Base-by-base conservation (phyloP, 1,139 yeast genomes). In the Suhomyces maxii region DNA sequence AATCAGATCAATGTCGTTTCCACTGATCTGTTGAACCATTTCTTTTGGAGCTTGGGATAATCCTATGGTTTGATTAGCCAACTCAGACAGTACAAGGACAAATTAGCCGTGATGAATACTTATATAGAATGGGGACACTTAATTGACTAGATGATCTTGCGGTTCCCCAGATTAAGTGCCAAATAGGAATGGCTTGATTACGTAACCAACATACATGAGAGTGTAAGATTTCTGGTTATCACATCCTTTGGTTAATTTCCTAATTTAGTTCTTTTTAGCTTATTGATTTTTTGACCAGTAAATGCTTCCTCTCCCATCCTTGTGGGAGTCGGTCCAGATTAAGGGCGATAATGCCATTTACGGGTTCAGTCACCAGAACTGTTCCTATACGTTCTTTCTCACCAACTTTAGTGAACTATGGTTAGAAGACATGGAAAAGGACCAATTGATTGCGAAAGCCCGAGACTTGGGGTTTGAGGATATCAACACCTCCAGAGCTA, bases 391-490 rank as follows among this genome's bases (percentile, higher is more conserved):
- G 2, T 43, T 69, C n/a, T 65, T 59, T 39, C 42, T 67, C 32
- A 67, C 68, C 32, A 58, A 70, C 52, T 60, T 68, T 48, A 48
- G 39, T 10, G 44, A 51, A 25, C 67, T 68, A 13, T 71, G 73
- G 73, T 36, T 51, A 6, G 70, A 69, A 46, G 45, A 40, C 26
- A 53, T 63, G 11, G 40, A 48, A n/a, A 48, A 42, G 13, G 45
- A 46, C 4, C 51, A 54, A 18, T 45, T 69, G 9, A 41, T 54
- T 6, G 31, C 41, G 8, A 53, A 52, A 34, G 69, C 73, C 2
- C 40, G 42, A 7, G 33, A 41, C 7, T 49, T 53, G 36, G 73
- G 73, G 3, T 52, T 68, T 23, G 67, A 65, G 36, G 69, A 62
- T 37, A 52, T 61, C 34, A 44, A 39, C 13, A 26, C 39, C 6